Conservation (phyloP, 1,284 basidiomycete genomes). For the Moesziomyces sp. region DNA sequence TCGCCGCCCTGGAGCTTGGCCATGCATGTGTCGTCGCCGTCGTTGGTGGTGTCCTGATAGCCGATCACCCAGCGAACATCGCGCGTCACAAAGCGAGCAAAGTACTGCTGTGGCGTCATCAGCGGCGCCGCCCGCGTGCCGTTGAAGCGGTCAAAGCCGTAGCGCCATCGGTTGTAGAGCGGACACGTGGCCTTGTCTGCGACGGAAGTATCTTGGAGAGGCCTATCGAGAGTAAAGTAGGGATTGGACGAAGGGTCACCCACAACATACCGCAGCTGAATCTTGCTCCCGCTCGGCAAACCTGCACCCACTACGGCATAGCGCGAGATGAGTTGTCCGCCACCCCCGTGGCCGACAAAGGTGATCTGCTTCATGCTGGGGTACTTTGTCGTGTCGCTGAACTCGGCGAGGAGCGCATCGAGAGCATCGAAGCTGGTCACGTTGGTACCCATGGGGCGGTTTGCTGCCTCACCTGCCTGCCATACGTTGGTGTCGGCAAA, state of each 20-base stretch:
- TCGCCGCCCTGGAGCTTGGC: constrained; percentile 63
- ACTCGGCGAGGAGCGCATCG: constrained; percentile 56
- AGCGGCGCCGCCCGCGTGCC: constrained; percentile 33
- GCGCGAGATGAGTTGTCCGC: constrained; percentile 62
- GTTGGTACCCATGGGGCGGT: constrained; percentile 46
- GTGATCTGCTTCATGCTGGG: constrained; percentile 60
- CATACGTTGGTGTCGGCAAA: constrained; percentile 61
- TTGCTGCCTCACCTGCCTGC: constrained; percentile 58
- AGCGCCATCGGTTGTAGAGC: constrained; percentile 62
- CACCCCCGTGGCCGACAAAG: constrained; percentile 65
- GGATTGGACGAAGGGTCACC: constrained; percentile 63
- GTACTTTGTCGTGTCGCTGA: constrained; percentile 49
- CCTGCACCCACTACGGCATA: constrained; percentile 59
- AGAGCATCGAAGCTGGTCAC: constrained; percentile 62
- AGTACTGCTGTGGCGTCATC: constrained; percentile 54
- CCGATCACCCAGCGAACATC: constrained; percentile 65
- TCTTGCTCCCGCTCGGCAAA: constrained; percentile 11
- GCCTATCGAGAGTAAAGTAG: constrained; percentile 62
- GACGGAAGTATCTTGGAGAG: constrained; percentile 41
- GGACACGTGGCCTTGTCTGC: constrained; percentile 48
- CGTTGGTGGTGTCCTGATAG: constrained; percentile 49
- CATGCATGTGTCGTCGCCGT: constrained; percentile 66
- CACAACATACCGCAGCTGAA: constrained; percentile 61
- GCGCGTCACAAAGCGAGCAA: constrained; percentile 46
- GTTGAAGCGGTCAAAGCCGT: constrained; percentile 58